phyloP scores from a whole-genome alignment of 495 filamentous ascomycete species.

The Tetracladium setigerum region DNA sequence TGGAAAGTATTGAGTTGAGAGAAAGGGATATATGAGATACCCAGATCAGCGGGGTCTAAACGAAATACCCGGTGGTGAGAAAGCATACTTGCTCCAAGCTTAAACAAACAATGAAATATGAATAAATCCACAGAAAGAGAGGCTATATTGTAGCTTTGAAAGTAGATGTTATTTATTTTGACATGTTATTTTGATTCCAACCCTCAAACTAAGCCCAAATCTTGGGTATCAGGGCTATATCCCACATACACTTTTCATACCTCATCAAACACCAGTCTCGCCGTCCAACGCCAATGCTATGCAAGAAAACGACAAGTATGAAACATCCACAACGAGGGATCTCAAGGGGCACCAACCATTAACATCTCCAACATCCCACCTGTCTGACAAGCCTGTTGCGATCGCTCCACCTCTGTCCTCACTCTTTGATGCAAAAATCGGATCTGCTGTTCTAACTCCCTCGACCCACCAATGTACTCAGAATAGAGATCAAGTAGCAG shows the following conservation, averaged over 20 bases:
- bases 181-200: not conserved
- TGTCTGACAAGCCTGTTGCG: constrained; percentile 69
- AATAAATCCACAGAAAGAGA: too few species aligned
- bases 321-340: not conserved
- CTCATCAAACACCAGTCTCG: not conserved
- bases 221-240: not conserved
- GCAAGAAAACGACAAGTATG: constrained; percentile 22
- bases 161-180: not conserved
- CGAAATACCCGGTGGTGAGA: too few species aligned
- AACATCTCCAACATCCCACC: constrained; percentile 82
- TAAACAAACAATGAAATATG: too few species aligned
- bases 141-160: not conserved
- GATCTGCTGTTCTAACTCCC: constrained; percentile 62
- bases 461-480: constrained; percentile 65
- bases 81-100: too few species aligned
- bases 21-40: too few species aligned
- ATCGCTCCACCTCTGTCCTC: constrained; percentile 67
- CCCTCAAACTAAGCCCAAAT: not conserved
- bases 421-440: constrained; percentile 58
- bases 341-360: constrained; percentile 29
- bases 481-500: constrained; percentile 82
- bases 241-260: too few species aligned
- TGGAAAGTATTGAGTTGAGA: constrained; percentile 17
- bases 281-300: constrained; percentile 35
- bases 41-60: too few species aligned